A percentile compares a stretch with the other conserved stretches of the same genome.
Conservation (phyloP, 768 basidiomycete species). For the Auriscalpium orientale region DNA sequence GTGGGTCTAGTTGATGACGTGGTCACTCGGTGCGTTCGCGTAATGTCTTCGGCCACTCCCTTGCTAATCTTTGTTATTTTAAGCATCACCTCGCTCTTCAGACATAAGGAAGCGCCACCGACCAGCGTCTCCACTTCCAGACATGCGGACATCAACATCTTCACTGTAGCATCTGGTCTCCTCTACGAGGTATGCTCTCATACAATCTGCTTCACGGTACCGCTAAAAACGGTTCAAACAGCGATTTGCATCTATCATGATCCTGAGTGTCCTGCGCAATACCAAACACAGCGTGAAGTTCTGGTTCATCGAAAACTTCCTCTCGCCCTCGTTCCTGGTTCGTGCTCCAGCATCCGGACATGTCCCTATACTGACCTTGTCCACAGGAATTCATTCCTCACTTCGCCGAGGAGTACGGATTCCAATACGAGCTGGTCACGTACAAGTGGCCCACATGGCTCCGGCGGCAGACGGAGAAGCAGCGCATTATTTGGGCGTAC, state of each 20-base stretch:
- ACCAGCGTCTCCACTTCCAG: constrained; percentile 18
- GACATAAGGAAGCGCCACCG: constrained; percentile 6
- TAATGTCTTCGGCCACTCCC: not conserved
- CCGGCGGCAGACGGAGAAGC: constrained; percentile 94
- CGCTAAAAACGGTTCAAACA: constrained; percentile 24
- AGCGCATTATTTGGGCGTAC: constrained; percentile 98
- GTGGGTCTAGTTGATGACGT: constrained; percentile 40
- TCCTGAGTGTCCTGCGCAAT: constrained; percentile 89
- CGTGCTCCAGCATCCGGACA: constrained; percentile 18
- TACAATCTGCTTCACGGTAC: not conserved
- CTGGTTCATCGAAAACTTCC: constrained; percentile 99
- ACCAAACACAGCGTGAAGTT: constrained; percentile 96
- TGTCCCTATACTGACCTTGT: not conserved
- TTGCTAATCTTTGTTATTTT: constrained; percentile 6
- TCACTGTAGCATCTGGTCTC: constrained; percentile 95
- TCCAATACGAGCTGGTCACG: constrained; percentile 95
- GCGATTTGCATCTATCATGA: constrained; percentile 98
- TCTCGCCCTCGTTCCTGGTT: constrained; percentile 93
- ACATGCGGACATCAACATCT: constrained; percentile 96
- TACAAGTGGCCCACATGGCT: constrained; percentile 99
- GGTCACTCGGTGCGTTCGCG: constrained; percentile 40
- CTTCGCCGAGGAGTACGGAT: constrained; percentile 83
- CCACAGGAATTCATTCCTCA: constrained; percentile 88
- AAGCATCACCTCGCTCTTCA: constrained; percentile 23
- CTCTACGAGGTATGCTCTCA: constrained; percentile 74